Evolutionary conservation across 164 flowering plant genomes (phyloP).

Genomic region (Umbilicus rupestris): DNA sequence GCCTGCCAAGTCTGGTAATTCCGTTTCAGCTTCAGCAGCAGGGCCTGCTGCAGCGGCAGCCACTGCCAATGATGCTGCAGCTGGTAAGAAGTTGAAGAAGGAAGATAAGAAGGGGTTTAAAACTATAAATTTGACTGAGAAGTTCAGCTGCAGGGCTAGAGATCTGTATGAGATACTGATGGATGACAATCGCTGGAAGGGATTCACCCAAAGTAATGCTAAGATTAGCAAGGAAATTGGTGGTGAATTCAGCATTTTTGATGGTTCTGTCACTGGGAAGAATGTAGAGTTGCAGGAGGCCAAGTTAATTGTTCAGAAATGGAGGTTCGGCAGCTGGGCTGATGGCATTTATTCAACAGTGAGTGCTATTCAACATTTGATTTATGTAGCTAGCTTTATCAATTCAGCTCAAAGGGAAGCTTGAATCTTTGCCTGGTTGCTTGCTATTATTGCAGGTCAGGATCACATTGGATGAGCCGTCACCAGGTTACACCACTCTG

Average conservation of each 20-base stretch:
- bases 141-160: constrained; percentile 68
- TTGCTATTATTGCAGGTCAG: constrained; percentile 49
- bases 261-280: constrained; percentile 79
- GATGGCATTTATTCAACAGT: constrained; percentile 82
- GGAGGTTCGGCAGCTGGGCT: constrained; percentile 91
- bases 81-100: constrained; percentile 31
- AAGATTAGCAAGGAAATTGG: constrained; percentile 85
- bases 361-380: constrained; percentile 22
- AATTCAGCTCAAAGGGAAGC: too few relatives aligned
- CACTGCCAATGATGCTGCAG: constrained; percentile 15
- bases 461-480: constrained; percentile 49
- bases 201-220: constrained; percentile 96
- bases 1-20: constrained; percentile 7
- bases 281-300: constrained; percentile 72
- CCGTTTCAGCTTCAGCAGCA: not conserved
- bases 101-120: constrained; percentile 46
- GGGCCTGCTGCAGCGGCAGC: constrained; percentile 12
- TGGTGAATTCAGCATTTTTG: constrained; percentile 76
- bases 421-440: constrained; percentile 55
- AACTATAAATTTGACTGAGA: constrained; percentile 72
- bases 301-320: constrained; percentile 82
- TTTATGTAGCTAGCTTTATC: constrained; percentile 56
- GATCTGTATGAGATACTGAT: constrained; percentile 89
- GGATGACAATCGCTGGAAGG: constrained; percentile 99
- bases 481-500: constrained; percentile 57